Base-by-base conservation (phyloP, 2,329 filamentous ascomycete genomes). In the Fusarium piperis region DNA sequence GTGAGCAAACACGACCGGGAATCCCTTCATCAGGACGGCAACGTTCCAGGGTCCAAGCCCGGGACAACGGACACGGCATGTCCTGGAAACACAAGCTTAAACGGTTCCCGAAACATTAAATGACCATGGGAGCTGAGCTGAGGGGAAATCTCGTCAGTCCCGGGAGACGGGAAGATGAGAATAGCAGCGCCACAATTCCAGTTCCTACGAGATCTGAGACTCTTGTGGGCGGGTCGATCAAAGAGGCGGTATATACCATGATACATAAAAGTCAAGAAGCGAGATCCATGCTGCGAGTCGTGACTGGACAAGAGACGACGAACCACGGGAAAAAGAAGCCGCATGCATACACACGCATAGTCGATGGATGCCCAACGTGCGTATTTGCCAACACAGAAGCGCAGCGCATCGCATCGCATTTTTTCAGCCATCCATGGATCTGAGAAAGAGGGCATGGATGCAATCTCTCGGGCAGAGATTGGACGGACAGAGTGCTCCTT, bases 171-270 rank as follows among this genome's bases (percentile, higher is more conserved):
- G 70, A 30, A 65, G 30, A 55, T 60, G 51, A 56, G 46, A 46
- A 55, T 57, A 62, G 51, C 59, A 41, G 46, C 64, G 67, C 71
- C 70, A 73, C 71, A 55, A 59, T 71, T 63, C 64, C 65, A 68
- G 35, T 53, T 65, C 64, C 59, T 7, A 57, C 36, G 38, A 28
- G 52, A 46, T 52, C 36, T 70, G 33, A 70, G 53, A 67, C 67
- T 33, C 36, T 13, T 5, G 20, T 46, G 16, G 23, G 67, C 63
- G 70, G 70, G 62, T 67, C 63, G 46, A 32, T 48, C 28, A 70
- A 70, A 51, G 46, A 20, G 58, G 69, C 69, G 69, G 69, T 70
- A 72, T 67, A 63, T 51, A 6, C 16, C 26, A 51, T 51, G 26
- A 51, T 30, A 30, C 46, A 51, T 48, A 16, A 51, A 51, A 48